Conservation (phyloP, 1,139 yeast genomes). For the Saccharomyces uvarum region DNA sequence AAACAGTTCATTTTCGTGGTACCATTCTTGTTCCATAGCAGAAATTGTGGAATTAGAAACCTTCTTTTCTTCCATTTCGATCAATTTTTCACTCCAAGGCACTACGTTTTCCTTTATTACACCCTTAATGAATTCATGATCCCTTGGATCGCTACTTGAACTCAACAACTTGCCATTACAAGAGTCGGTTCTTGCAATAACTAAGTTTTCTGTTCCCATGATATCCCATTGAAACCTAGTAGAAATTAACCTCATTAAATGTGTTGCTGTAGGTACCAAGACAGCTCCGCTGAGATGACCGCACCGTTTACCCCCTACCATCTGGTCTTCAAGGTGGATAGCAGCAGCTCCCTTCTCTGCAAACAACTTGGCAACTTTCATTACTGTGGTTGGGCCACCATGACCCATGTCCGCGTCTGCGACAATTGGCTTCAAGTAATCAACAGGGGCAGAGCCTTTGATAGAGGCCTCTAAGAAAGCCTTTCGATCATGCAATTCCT, state of each 20-base stretch:
- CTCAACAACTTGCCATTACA: conserved; percentile 50
- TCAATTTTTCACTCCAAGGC: conserved; percentile 43
- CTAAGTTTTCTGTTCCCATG: conserved; percentile 50
- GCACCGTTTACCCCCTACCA: conserved; percentile 60
- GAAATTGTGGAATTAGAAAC: conserved; percentile 33
- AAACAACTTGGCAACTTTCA: conserved; percentile 56
- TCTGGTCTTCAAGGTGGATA: conserved; percentile 56
- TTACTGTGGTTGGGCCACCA: conserved; percentile 58
- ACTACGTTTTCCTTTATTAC: conserved; percentile 33
- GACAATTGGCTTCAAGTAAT: conserved; percentile 53
- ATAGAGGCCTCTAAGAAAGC: conserved; percentile 37
- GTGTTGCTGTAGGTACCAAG: conserved; percentile 53
- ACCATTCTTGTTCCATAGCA: conserved; percentile 41
- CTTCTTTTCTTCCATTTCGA: conserved; percentile 36
- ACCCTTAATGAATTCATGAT: conserved; percentile 49
- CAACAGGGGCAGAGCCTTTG: conserved; percentile 28
- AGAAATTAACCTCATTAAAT: conserved; percentile 48
- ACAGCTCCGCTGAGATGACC: conserved; percentile 61
- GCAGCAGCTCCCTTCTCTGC: conserved; percentile 63
- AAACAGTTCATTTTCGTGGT: conserved; percentile 35
- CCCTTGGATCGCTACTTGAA: conserved; percentile 48
- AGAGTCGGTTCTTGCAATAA: conserved; percentile 57
- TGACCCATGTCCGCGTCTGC: conserved; percentile 67
- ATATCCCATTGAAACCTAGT: conserved; percentile 60
- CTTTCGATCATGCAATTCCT: conserved; percentile 49